phyloP scores from a whole-genome alignment of 208 protist species.

The Phytomonas francai region DNA sequence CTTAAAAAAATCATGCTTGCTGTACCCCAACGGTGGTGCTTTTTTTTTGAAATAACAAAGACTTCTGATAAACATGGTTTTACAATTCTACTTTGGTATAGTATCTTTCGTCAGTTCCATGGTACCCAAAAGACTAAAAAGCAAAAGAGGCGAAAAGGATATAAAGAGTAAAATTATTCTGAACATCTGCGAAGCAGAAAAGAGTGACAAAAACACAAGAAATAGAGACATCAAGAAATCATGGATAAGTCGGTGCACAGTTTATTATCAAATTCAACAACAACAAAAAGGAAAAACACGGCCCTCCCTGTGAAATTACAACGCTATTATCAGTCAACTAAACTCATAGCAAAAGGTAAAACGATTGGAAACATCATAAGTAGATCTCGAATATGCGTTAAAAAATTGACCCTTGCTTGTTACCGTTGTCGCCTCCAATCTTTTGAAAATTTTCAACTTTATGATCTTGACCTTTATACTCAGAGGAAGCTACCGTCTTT shows the following conservation, averaged over 20 bases:
- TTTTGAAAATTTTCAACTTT: no score
- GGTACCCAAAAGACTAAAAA: constrained; percentile 4
- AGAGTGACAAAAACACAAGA: background rate
- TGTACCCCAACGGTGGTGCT: constrained; percentile 51
- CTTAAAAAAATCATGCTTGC: constrained; percentile 50
- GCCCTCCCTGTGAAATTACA: background rate
- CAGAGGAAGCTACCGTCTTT: background rate
- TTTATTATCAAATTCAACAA: background rate
- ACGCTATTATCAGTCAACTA: background rate
- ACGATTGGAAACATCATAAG: background rate
- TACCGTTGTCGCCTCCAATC: background rate
- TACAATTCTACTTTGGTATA: background rate
- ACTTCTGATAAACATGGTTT: constrained; percentile 1
- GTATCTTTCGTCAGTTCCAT: background rate
- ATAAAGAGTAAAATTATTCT: background rate
- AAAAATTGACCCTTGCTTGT: background rate
- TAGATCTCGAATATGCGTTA: background rate
- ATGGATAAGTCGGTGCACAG: background rate
- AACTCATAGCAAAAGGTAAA: background rate
- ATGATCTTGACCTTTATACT: background rate
- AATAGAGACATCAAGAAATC: background rate
- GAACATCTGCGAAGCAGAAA: background rate
- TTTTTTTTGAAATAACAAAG: constrained; percentile 12
- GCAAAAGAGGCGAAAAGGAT: background rate
- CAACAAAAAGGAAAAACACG: background rate